Evolutionary conservation across 2,329 filamentous ascomycete species (phyloP).

Genomic region (Verticillium klebahnii): DNA sequence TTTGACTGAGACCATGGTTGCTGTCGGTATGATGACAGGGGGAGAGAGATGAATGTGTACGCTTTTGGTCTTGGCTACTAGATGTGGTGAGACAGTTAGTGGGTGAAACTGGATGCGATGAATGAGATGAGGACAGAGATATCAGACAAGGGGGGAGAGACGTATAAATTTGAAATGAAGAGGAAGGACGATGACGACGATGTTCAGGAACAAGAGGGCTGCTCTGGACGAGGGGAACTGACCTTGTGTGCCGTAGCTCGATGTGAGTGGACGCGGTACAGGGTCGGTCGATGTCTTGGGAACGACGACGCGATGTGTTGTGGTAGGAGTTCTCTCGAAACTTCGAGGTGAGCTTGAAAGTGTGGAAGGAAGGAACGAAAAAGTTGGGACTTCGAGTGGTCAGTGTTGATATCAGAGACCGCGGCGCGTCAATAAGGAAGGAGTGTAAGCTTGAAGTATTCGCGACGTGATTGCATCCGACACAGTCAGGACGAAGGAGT

Average conservation of each 20-base stretch:
- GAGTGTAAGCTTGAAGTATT: background rate
- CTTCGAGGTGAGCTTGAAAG: background rate
- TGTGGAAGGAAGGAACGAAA: background rate
- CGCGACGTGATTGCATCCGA: background rate
- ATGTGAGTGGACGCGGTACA: background rate
- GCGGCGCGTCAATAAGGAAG: background rate
- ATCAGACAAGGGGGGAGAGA: background rate
- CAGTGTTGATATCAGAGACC: background rate
- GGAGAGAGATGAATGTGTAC: background rate
- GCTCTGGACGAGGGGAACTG: background rate
- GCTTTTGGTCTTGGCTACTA: background rate
- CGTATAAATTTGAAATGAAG: background rate
- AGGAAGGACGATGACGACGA: background rate
- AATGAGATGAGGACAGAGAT: background rate
- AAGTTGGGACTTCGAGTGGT: background rate
- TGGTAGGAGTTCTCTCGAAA: background rate
- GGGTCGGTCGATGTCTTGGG: background rate
- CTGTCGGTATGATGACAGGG: background rate
- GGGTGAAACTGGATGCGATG: background rate
- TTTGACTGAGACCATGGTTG: slow-evolving; percentile 8
- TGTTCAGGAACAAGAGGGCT: background rate
- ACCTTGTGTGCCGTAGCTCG: background rate
- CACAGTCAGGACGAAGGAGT: background rate
- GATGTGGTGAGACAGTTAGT: background rate
- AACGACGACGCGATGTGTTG: background rate